Base-by-base conservation (phyloP, 176 grass and related monocot species). In the Pontederia crassipes region DNA sequence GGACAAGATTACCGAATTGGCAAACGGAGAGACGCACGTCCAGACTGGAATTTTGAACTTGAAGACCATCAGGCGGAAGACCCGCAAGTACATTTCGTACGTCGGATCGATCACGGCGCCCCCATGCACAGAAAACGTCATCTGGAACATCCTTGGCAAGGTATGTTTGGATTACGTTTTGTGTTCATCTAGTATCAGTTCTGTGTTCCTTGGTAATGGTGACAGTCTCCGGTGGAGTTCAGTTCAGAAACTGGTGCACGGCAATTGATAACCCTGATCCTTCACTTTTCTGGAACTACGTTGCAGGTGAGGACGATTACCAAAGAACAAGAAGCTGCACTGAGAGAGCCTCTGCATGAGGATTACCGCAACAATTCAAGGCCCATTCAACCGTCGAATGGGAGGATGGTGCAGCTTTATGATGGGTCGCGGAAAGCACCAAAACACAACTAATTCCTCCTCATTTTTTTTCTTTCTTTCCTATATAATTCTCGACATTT, bases 101-200 rank as follows among this genome's bases (percentile, higher is more conserved):
- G 1, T 15, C 8, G 89, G 89, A 0, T 95, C 89, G 0, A 72
- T 95, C 15, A 83, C 89, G 17, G 72, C 71, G 66, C 89, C 89
- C 20, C 89, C 85, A 0, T 95, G 85, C 76, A 72, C 70, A 9
- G 85, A 95, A 73, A 80, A 80, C 9, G 69, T 95, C 15, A 4
- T 60, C 26, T 89, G 81, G 89, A 95, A 11, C 70, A 55, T 95
- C 11, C 85, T 89, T 0, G 81, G 79, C 20, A 79, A 89, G 82
- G 89, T 82, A 80, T 15, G 6, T 40, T 4, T 40, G 20, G 20
- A 24, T 1, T 40, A 1, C 32, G 6, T 40, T 40, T 40, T 0
- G 32, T 40, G 20, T 24, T 1, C 20, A 24, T 24, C 20, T 24
- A 24, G 20, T 40, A 40, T 40, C 32, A 40, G 0, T 2, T 20